Evolutionary conservation across 169 alveolate species (phyloP), one percentile per base, ranked within the genome.

Genomic region (Plasmodium chabaudi): DNA sequence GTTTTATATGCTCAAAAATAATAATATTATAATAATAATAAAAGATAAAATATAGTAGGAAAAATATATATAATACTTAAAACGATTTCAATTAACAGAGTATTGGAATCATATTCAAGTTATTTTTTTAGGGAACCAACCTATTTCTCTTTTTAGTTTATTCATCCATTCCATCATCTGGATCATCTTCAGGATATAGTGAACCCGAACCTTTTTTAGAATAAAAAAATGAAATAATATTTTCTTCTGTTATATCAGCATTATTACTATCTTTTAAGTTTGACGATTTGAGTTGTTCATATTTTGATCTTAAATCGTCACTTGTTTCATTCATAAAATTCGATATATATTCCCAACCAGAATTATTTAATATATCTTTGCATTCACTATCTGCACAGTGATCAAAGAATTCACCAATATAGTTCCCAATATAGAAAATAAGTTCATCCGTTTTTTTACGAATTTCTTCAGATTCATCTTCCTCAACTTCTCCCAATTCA

Each of bases 321-420:
- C 84, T 23, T 42, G 84, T 12, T 19, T 71, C 68, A 0, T 60
- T 56, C 19, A 77, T 6, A 25, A 61, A 77, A 21, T 77, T 77
- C 1, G 88, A 77, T 9, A 77, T 46, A 23, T 77, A 77, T 42
- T 64, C 88, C 88, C 88, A 77, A 3, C 69, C 57, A 6, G 88
- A 63, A 7, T 23, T 63, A 13, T 49, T 77, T 49, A 77, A 64
- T 17, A 63, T 77, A 15, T 63, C 79, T 27, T 5, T 42, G 44
- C 88, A 61, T 44, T 77, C 88, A 7, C 15, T 25, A 57, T 77
- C 88, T 0, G 60, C 51, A 51, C 88, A 77, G 2, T 13, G 69
- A 47, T 49, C 60, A n/a, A 19, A 39, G 9, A 77, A 34, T 21
- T 64, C 63, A 9, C 59, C 72, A 15, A 77, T 47, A 51, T 77